Evolutionary conservation across 2,329 filamentous ascomycete species (phyloP).

Genomic region (Ascochyta viciae-villosae): DNA sequence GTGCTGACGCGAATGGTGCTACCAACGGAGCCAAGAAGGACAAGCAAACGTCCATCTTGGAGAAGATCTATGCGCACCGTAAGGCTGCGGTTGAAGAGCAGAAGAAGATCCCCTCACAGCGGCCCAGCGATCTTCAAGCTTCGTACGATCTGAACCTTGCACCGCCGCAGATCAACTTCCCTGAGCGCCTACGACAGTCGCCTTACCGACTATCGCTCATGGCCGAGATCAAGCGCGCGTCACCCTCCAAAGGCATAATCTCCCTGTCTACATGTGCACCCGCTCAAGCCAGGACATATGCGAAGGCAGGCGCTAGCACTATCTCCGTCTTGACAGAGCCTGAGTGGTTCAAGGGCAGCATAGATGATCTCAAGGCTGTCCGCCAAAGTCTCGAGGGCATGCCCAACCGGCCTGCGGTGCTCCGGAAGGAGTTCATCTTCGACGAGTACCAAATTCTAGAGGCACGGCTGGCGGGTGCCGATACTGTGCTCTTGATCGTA

Average conservation of each 20-base stretch:
- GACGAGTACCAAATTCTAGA: conserved; percentile 98
- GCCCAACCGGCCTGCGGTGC: conserved; percentile 87
- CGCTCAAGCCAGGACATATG: conserved; percentile 88
- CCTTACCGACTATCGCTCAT: conserved; percentile 90
- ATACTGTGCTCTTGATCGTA: conserved; percentile 93
- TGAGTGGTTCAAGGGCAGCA: conserved; percentile 98
- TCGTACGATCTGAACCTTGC: conserved; percentile 84
- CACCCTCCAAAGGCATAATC: conserved; percentile 95
- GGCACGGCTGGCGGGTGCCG: conserved; percentile 88
- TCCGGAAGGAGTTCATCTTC: conserved; percentile 97
- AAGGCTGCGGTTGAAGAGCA: conserved; percentile 78
- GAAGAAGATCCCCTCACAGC: conserved; percentile 83
- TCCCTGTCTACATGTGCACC: conserved; percentile 87
- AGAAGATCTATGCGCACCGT: conserved; percentile 87
- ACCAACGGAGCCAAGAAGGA: conserved; percentile 42
- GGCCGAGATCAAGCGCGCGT: conserved; percentile 97
- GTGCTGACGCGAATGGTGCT: conserved; percentile 32
- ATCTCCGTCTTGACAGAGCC: conserved; percentile 99
- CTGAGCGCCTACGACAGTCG: conserved; percentile 78
- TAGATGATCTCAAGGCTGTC: conserved; percentile 88
- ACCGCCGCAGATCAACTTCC: conserved; percentile 82
- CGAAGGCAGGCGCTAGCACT: conserved; percentile 90
- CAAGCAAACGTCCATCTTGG: conserved; percentile 84
- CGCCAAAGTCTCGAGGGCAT: conserved; percentile 88
- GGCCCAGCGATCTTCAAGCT: conserved; percentile 82